A percentile compares a stretch with the other conserved stretches of the same genome.
Evolutionary conservation across 768 basidiomycete species (phyloP).

Genomic region (Termitomyces sp.): DNA sequence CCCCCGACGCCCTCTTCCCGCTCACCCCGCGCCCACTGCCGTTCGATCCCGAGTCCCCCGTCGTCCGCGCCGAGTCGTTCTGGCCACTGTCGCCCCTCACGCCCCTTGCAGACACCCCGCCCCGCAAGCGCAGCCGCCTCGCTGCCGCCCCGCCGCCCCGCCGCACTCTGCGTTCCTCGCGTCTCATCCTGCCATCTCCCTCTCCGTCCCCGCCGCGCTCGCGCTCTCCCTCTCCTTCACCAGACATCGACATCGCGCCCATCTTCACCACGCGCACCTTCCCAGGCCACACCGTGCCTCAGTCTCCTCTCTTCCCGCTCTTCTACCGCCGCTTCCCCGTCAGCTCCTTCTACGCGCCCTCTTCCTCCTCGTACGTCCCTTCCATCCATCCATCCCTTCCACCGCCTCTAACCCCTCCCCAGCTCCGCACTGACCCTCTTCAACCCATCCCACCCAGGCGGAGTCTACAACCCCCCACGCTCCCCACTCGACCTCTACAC

Average conservation of each 20-base stretch:
- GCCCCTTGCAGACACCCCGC: neutral
- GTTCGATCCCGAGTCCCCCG: conserved; percentile 5
- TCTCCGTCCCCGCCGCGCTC: neutral
- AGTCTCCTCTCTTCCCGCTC: conserved; percentile 51
- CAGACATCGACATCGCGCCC: neutral
- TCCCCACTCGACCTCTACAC: conserved; percentile 70
- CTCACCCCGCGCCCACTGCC: neutral
- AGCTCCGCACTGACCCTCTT: conserved; percentile 23
- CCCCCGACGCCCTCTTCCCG: neutral
- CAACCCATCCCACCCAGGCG: conserved; percentile 39
- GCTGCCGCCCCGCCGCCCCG: neutral
- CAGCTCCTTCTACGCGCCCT: conserved; percentile 50
- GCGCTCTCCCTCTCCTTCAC: neutral
- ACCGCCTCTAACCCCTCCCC: neutral
- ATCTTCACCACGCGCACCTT: conserved; percentile 46
- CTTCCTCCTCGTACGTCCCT: conserved; percentile 23
- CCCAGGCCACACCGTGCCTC: conserved; percentile 36
- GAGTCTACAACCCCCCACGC: conserved; percentile 60
- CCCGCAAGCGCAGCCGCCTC: neutral
- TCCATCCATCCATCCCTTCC: no score
- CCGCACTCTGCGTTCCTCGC: no score
- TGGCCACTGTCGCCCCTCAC: neutral
- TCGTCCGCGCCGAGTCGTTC: conserved; percentile 3
- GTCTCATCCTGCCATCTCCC: no score
- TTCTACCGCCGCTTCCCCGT: conserved; percentile 73